These are phyloP conservation scores for Polyplosphaeria fusca DNA, from an alignment of 495 filamentous ascomycete genomes.

Conservation along the genomic window DNA sequence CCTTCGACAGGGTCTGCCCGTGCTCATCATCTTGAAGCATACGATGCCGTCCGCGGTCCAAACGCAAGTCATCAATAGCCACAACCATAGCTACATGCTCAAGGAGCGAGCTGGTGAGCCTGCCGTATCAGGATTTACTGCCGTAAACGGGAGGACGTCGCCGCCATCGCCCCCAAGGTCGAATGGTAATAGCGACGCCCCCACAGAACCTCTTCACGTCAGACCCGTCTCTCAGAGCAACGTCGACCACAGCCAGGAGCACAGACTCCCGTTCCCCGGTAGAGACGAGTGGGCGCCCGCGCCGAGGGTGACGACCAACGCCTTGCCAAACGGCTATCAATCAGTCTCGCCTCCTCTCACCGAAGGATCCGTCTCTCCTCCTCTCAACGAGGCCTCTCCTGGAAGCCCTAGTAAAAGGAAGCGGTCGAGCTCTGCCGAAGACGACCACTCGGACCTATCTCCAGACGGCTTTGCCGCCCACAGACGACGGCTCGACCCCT, in stretches of 20 bases:
- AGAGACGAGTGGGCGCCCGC: slow-evolving; percentile 16
- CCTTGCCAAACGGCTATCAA: slow-evolving; percentile 6
- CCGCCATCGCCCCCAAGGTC: slow-evolving; percentile 23
- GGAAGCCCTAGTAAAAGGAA: slow-evolving; percentile 27
- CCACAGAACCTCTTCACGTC: slow-evolving; percentile 21
- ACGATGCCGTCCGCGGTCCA: slow-evolving; percentile 32
- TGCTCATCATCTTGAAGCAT: too few species aligned
- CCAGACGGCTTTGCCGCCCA: slow-evolving; percentile 1
- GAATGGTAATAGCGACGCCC: slow-evolving; percentile 24
- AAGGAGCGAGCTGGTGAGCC: slow-evolving; percentile 29
- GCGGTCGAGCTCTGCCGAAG: slow-evolving; percentile 22
- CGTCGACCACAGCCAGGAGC: slow-evolving; percentile 8
- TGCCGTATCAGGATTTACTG: slow-evolving; percentile 30
- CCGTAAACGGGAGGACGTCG: slow-evolving; percentile 34
- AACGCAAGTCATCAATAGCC: slow-evolving; percentile 21
- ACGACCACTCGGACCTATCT: slow-evolving; percentile 8
- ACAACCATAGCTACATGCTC: slow-evolving; percentile 18
- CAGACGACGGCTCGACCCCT: slow-evolving; percentile 18
- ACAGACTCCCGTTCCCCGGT: slow-evolving; percentile 5
- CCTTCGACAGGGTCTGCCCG: too few species aligned
- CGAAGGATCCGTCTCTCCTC: slow-evolving; percentile 8
- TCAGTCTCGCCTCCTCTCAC: slow-evolving; percentile 11
- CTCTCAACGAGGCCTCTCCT: neutral
- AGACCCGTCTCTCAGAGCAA: slow-evolving; percentile 9
- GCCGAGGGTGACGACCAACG: slow-evolving; percentile 6